Evolutionary conservation across 148 eudicot species (phyloP), one percentile per base, ranked within the genome.

Genomic region (Rhododendron molle): DNA sequence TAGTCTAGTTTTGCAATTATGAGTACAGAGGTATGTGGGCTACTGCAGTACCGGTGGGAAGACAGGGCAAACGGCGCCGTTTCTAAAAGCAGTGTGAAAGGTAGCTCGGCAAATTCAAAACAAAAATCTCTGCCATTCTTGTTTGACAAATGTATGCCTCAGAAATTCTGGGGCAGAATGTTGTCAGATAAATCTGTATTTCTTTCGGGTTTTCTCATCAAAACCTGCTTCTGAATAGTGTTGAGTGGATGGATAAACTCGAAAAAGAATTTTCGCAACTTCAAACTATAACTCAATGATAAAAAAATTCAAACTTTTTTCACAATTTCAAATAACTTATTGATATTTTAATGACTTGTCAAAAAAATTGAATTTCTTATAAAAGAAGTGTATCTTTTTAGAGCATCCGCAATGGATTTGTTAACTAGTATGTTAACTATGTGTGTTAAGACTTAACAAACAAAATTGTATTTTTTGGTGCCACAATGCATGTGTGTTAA

Each of bases 61-160:
- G 84, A 77, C 69, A 76, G 15, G 65, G 32, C 34, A 79, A 44
- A 87, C 89, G 86, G 81, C 83, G 82, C 84, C 89, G 86, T 85
- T 49, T 76, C 32, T 36, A 58, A 58, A 40, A 58, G 20, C 65
- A 58, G 15, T 13, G 58, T 28, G 34, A 47, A 78, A n/a, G 81
- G 60, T 13, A 47, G 81, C 60, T 78, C 58, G 23, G 6, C 50
- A 21, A 6, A 43, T 76, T 40, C 2, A 12, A 34, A 34, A 20
- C 28, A 40, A 40, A 73, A 73, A n/a, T n/a, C n/a, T n/a, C 56
- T 23, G 23, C 12, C 50, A 2, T 12, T 49, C 43, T 28, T 44
- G 32, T 78, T 44, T 26, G 30, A 26, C 20, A 40, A 47, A 71
- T 65, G 1, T 3, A 71, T 14, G 38, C 36, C 36, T 47, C 23